phyloP scores from a whole-genome alignment of 2,329 filamentous ascomycete species.

The Plectosphaerella plurivora region DNA sequence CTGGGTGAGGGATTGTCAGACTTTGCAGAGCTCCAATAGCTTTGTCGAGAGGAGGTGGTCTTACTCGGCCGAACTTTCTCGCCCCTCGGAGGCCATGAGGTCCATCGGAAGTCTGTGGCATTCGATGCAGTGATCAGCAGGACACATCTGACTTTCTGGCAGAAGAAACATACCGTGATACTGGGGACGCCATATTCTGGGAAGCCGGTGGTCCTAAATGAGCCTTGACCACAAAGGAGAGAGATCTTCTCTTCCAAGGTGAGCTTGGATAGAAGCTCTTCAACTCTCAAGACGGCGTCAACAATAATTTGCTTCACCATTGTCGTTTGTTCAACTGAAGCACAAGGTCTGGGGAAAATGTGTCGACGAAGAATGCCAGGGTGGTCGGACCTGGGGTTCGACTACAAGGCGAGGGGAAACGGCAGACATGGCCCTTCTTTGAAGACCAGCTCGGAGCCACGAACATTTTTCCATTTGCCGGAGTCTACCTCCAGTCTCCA shows the following conservation, averaged over 20 bases:
- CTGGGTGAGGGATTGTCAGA: background rate
- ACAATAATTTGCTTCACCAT: background rate
- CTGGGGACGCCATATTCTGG: background rate
- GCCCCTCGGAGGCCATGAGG: background rate
- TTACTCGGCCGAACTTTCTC: background rate
- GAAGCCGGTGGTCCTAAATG: background rate
- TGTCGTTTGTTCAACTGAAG: too few relatives aligned
- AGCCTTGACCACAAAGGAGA: background rate
- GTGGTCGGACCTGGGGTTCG: too few relatives aligned
- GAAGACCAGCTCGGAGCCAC: too few relatives aligned
- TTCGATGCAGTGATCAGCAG: background rate
- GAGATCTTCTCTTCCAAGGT: constrained; percentile 6
- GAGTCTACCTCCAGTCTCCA: too few relatives aligned
- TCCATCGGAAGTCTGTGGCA: background rate
- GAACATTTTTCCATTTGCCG: too few relatives aligned
- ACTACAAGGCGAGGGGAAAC: too few relatives aligned
- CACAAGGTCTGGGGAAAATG: too few relatives aligned
- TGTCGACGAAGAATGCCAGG: too few relatives aligned
- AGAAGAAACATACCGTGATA: background rate
- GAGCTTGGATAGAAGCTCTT: background rate
- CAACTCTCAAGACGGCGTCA: background rate
- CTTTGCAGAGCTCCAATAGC: background rate
- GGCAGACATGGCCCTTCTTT: too few relatives aligned
- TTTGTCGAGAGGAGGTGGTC: background rate
- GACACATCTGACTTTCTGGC: background rate